These are phyloP conservation scores for Termitomyces sp. DNA, from an alignment of 768 basidiomycete species.

Conservation along the genomic window DNA sequence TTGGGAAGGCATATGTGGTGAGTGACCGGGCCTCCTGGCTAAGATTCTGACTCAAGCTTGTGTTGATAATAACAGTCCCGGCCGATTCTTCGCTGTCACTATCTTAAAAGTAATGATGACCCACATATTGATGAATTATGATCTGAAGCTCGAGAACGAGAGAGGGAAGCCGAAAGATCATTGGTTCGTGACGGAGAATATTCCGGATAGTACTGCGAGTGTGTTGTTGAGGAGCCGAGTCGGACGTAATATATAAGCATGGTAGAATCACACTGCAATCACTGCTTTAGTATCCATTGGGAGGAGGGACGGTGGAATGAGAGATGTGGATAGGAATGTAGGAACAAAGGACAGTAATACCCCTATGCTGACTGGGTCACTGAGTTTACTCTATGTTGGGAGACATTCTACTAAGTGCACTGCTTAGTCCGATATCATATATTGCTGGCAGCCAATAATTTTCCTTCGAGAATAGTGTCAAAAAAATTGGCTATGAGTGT, in stretches of 20 bases:
- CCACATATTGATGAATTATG: conserved; percentile 31
- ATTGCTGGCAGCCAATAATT: background rate
- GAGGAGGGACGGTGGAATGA: too few relatives aligned
- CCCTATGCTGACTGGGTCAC: too few relatives aligned
- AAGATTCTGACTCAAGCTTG: too few relatives aligned
- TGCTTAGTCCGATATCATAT: too few relatives aligned
- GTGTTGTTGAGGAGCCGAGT: conserved; percentile 9
- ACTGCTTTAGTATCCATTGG: too few relatives aligned
- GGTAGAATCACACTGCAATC: too few relatives aligned
- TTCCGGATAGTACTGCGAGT: conserved; percentile 9
- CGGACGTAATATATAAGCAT: too few relatives aligned
- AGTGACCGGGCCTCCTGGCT: too few relatives aligned
- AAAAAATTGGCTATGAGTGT: conserved; percentile 97
- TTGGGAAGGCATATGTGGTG: conserved; percentile 21
- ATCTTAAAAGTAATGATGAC: conserved; percentile 33
- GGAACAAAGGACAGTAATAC: too few relatives aligned
- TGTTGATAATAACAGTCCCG: conserved; percentile 22
- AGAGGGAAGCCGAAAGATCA: conserved; percentile 3
- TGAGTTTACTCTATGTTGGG: too few relatives aligned
- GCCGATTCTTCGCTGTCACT: conserved; percentile 34
- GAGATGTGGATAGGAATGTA: too few relatives aligned
- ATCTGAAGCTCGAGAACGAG: conserved; percentile 21
- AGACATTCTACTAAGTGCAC: too few relatives aligned
- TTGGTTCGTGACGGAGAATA: conserved; percentile 5
- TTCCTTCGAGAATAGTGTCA: conserved; percentile 99